phyloP scores from a whole-genome alignment of 345 rosid genomes.

The Sonneratia alba region DNA sequence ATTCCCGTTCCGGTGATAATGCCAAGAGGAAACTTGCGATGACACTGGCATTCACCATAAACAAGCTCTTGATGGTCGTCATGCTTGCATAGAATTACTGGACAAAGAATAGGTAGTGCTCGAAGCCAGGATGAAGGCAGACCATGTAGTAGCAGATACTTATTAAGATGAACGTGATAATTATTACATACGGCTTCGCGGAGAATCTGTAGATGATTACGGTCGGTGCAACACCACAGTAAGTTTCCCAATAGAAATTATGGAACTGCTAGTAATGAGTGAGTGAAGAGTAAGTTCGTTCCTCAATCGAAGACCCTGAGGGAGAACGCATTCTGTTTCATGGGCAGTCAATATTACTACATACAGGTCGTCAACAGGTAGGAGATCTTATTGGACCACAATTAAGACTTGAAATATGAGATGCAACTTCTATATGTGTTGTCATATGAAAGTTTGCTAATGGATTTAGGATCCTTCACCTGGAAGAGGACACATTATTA shows the following conservation, averaged over 20 bases:
- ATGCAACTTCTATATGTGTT: too few relatives aligned
- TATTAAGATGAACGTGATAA: conserved; percentile 71
- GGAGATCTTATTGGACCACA: too few relatives aligned
- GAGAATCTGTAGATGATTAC: conserved; percentile 75
- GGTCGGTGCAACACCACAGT: conserved; percentile 77
- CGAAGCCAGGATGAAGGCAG: conserved; percentile 70
- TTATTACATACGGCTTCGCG: conserved; percentile 69
- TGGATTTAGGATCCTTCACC: too few relatives aligned
- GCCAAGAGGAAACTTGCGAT: conserved; percentile 98
- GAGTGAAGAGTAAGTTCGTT: conserved; percentile 37
- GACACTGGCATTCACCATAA: conserved; percentile 88
- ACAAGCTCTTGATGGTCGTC: conserved; percentile 88
- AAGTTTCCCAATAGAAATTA: too few relatives aligned
- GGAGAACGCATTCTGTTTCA: too few relatives aligned
- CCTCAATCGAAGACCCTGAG: conserved; percentile 72
- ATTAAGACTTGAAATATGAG: too few relatives aligned
- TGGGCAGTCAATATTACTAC: too few relatives aligned
- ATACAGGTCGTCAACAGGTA: too few relatives aligned
- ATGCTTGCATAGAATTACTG: conserved; percentile 88
- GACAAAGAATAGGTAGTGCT: conserved; percentile 75
- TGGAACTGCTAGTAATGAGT: too few relatives aligned
- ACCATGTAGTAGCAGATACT: conserved; percentile 91
- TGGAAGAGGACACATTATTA: too few relatives aligned
- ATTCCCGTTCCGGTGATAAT: conserved; percentile 94
- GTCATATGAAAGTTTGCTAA: too few relatives aligned